These are phyloP conservation scores for Diaporthe ampelina DNA, from an alignment of 2,329 filamentous ascomycete species.

Conservation along the genomic window DNA sequence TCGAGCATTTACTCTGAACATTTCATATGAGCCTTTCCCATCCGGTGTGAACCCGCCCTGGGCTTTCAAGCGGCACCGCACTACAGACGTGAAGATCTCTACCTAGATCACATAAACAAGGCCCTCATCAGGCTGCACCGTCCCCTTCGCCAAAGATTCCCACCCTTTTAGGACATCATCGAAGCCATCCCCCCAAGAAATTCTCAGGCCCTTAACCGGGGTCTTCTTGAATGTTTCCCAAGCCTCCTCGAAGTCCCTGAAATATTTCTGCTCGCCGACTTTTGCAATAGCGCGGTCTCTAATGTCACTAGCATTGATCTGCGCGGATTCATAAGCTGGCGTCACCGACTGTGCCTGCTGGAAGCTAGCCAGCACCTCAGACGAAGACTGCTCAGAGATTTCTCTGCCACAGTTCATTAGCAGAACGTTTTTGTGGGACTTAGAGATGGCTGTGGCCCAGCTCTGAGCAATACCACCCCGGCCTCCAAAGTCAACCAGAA, in stretches of 20 bases:
- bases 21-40: too few species aligned
- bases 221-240: slow-evolving; percentile 12
- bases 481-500: slow-evolving; percentile 31
- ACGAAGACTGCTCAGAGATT: slow-evolving; percentile 9
- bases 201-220: neutral
- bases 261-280: slow-evolving; percentile 13
- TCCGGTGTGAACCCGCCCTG: neutral
- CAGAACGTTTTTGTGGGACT: neutral
- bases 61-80: too few species aligned
- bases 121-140: slow-evolving; percentile 7
- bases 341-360: neutral
- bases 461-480: slow-evolving; percentile 6
- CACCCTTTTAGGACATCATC: slow-evolving; percentile 26
- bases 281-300: slow-evolving; percentile 27
- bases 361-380: neutral
- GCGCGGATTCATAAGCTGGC: slow-evolving; percentile 18
- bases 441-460: slow-evolving; percentile 13
- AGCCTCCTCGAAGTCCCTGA: neutral
- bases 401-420: slow-evolving; percentile 2
- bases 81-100: neutral
- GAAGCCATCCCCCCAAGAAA: neutral
- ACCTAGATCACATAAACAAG: slow-evolving; percentile 17
- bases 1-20: too few species aligned
- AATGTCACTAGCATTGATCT: slow-evolving; percentile 28
- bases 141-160: neutral